Evolutionary conservation across 1,284 basidiomycete genomes (phyloP), one percentile per base, ranked within the genome.

Genomic region (Athelia sp.): DNA sequence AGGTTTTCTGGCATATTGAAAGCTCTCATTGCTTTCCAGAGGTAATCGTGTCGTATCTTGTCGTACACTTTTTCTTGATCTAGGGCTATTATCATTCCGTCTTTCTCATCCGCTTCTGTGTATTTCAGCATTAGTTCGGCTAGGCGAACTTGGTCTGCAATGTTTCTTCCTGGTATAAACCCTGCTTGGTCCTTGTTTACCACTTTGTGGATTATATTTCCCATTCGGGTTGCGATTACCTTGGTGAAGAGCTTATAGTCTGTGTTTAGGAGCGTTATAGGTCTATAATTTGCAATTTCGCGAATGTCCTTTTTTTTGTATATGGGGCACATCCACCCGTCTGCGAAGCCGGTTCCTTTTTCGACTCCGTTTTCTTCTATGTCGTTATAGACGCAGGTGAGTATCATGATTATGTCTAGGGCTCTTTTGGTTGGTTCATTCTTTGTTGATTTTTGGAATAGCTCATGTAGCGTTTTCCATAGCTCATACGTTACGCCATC

Each of bases 21-120:
- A 17, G 53, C 55, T 34, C 56, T 34, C 4, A 72, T 54, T 0
- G 56, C 50, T 49, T 55, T 50, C 59, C 62, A 68, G 3, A 73
- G 55, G 54, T 64, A 72, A 10, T 60, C 49, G 35, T 72, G 67
- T 17, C 46, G 44, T 2, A 71, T 70, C 50, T 63, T 65, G 46
- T 71, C 61, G 35, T 71, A 71, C 3, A 67, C 68, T 56, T 71
- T 71, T 46, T 71, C 70, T 53, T 73, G 68, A 53, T 73, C 68
- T 1, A 71, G 58, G 4, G 56, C 56, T 0, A 71, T 43, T 3
- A 72, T 65, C 0, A 50, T 44, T 0, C 70, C 62, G 45, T 70
- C 58, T 42, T 58, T 42, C 19, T 62, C 56, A 8, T 46, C 48
- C 17, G 45, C 35, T 35, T 69, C 63, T 17, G 60, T 56, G 17